A percentile compares a stretch with the other conserved stretches of the same genome.
phyloP scores from a whole-genome alignment of 108 stramenopile genomes.

The Mediolabrus comicus region DNA sequence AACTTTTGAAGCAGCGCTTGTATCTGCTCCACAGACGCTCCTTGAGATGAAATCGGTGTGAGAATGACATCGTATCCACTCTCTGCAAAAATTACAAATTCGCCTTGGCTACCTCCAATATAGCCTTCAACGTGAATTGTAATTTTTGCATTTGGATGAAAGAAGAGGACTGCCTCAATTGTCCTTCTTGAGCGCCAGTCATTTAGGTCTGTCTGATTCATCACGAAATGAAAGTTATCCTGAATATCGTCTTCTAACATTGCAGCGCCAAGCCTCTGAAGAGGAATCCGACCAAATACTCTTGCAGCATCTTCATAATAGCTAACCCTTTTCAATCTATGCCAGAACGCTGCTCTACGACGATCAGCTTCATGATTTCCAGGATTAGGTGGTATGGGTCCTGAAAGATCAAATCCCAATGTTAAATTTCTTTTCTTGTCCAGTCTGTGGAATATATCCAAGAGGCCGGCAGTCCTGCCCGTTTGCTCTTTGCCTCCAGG shows the following conservation, averaged over 20 bases:
- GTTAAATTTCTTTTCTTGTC: neutral
- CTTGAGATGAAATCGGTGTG: neutral
- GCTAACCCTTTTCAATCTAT: neutral
- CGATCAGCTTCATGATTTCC: conserved; percentile 3
- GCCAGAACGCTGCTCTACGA: neutral
- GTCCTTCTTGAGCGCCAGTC: neutral
- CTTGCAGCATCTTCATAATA: conserved; percentile 6
- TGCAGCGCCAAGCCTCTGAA: neutral
- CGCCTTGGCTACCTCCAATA: neutral
- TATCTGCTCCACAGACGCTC: neutral
- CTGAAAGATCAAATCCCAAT: neutral
- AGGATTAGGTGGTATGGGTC: neutral
- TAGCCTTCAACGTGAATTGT: neutral
- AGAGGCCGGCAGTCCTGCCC: neutral
- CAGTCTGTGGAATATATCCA: neutral
- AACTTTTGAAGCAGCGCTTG: neutral
- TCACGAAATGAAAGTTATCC: conserved; percentile 1
- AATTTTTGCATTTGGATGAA: conserved; percentile 2
- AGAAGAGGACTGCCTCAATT: neutral
- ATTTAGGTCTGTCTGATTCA: neutral
- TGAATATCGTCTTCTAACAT: neutral
- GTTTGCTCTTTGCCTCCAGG: neutral
- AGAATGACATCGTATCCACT: neutral
- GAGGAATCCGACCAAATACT: neutral
- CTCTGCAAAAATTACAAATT: neutral